Evolutionary conservation across 345 rosid species (phyloP).

Genomic region (Salix dunnii): DNA sequence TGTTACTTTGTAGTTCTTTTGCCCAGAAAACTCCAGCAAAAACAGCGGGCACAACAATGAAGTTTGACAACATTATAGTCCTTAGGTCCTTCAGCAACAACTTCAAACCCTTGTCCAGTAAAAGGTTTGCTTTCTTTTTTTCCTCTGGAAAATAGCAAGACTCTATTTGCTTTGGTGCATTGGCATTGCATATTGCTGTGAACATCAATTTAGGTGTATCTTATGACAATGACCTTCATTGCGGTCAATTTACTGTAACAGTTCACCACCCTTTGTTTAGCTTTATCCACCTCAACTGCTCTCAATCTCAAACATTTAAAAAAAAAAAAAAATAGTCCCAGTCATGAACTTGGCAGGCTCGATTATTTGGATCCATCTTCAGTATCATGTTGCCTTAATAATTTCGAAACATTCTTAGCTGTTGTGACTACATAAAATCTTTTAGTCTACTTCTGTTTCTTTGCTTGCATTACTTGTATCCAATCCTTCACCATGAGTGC

Average conservation of each 20-base stretch:
- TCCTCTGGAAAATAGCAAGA: background rate
- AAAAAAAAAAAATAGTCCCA: background rate
- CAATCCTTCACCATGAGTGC: background rate
- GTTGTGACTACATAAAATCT: no score
- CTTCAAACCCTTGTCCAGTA: background rate
- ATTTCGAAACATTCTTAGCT: no score
- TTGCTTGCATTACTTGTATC: no score
- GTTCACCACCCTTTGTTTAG: background rate
- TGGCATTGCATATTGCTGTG: background rate
- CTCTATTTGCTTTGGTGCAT: background rate
- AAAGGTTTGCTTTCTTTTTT: background rate
- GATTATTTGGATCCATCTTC: background rate
- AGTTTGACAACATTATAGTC: background rate
- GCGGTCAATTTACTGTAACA: background rate
- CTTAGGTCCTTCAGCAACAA: background rate
- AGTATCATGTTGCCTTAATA: background rate
- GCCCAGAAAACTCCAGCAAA: conserved; percentile 43
- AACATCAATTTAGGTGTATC: background rate
- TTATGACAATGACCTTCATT: background rate
- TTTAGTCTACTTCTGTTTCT: no score
- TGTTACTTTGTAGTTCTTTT: conserved; percentile 32
- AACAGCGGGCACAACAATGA: conserved; percentile 4
- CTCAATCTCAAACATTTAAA: background rate
- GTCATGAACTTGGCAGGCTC: background rate
- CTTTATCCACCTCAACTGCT: background rate